Evolutionary conservation across 2,329 filamentous ascomycete genomes (phyloP), one percentile per base, ranked within the genome.

Genomic region (Pseudovirgaria hyperparasitica): DNA sequence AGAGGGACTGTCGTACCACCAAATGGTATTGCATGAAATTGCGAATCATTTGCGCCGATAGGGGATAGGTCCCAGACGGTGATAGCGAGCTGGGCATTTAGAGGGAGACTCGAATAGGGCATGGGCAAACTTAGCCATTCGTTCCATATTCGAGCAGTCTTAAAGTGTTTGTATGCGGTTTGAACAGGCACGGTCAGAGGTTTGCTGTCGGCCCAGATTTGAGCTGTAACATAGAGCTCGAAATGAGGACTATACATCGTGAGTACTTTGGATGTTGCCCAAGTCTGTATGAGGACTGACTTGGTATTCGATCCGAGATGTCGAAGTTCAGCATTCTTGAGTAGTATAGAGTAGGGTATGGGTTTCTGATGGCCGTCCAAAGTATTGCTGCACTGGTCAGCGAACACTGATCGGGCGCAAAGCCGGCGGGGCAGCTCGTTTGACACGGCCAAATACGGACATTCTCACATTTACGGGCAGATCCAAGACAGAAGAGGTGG

Each of bases 131-230:
- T 74, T 16, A 98, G 70, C 90, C 92, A 98, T 60, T 96, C 87
- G 50, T 92, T 93, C 90, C 90, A 94, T 48, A 74, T 75, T 32
- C 60, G 55, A 17, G 47, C 73, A 19, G 69, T 70, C 48, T 85
- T 84, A 50, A 98, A 96, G 6, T 82, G 62, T 48, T 85, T 93
- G 58, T 96, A 96, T 14, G 84, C 71, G 3, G 90, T 98, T 53
- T 96, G 87, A 8, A 92, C 70, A 1, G 85, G 81, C 1, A 96
- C 82, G 0, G 86, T 92, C 40, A 98, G 61, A 19, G 87, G 85
- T 52, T 98, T 98, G 16, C 86, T 94, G 44, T 92, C 85, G 9
- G 86, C 82, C 79, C 87, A 98, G 44, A 96, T 70, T 54, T 96
- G 90, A 6, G 78, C 80, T 1, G 86, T 94, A 25, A 92, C 76